phyloP scores from a whole-genome alignment of 352 stramenopile genomes.

The Blastocystis sp. region DNA sequence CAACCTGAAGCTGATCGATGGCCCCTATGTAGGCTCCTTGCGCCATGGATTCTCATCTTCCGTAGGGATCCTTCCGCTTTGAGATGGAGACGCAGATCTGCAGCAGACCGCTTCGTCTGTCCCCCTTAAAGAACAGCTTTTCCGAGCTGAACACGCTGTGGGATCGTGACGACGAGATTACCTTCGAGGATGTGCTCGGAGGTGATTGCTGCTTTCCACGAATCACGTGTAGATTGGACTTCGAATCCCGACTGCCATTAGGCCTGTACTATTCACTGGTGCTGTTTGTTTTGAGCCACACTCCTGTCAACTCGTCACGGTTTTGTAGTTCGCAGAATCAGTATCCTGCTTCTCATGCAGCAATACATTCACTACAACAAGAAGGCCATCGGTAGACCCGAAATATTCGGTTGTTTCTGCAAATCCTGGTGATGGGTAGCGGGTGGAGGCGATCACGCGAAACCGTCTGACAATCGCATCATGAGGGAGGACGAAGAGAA shows the following conservation, averaged over 20 bases:
- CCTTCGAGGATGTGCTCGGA: constrained; percentile 66
- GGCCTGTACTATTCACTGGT: not conserved
- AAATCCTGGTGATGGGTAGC: not conserved
- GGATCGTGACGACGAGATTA: constrained; percentile 68
- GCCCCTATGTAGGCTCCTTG: constrained; percentile 47
- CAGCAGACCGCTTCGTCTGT: constrained; percentile 56
- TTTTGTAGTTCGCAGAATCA: not conserved
- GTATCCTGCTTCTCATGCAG: constrained; percentile 10
- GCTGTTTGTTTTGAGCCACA: constrained; percentile 46
- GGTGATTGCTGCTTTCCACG: not conserved
- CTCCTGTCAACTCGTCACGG: not conserved
- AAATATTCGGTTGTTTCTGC: constrained; percentile 31
- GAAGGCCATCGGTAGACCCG: constrained; percentile 23
- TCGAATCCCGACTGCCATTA: constrained; percentile 64
- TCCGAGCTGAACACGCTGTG: constrained; percentile 68
- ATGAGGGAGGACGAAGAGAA: constrained; percentile 30
- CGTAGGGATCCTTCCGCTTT: constrained; percentile 65
- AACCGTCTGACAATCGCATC: not conserved
- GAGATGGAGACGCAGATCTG: constrained; percentile 59
- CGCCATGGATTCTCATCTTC: not conserved
- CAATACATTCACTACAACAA: constrained; percentile 59
- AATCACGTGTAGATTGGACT: constrained; percentile 59
- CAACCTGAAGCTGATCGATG: constrained; percentile 29
- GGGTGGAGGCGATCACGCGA: constrained; percentile 32
- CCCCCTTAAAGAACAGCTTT: constrained; percentile 55